phyloP scores from a whole-genome alignment of 208 protist genomes.

The Acanthamoeba royreba region DNA sequence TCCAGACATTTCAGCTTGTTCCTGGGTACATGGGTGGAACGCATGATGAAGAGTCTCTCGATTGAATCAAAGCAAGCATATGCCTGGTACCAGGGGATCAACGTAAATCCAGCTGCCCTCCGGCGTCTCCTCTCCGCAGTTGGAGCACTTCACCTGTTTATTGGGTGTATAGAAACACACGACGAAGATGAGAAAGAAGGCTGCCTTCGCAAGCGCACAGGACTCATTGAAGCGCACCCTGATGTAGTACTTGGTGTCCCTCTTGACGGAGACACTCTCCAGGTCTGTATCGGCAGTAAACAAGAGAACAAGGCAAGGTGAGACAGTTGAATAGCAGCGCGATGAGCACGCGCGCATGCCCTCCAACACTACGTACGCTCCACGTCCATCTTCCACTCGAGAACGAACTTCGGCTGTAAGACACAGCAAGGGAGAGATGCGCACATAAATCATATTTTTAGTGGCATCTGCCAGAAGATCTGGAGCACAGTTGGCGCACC shows the following conservation, averaged over 20 bases:
- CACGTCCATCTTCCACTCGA: slow-evolving; percentile 8
- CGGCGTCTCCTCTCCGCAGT: neutral
- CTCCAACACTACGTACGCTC: neutral
- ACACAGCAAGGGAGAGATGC: too few species aligned
- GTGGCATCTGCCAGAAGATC: too few species aligned
- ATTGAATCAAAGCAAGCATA: too few species aligned
- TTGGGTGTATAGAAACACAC: neutral
- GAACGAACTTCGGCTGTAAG: neutral
- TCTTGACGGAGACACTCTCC: neutral
- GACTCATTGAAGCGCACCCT: neutral
- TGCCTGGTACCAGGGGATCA: neutral
- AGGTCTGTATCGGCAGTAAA: too few species aligned
- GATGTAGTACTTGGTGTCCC: neutral
- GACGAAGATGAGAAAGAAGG: neutral
- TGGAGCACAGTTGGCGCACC: too few species aligned
- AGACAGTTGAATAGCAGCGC: too few species aligned
- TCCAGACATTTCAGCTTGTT: neutral
- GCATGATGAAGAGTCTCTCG: neutral
- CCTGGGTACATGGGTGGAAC: neutral
- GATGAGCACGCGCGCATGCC: too few species aligned
- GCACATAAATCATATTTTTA: too few species aligned
- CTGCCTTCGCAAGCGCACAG: too few species aligned
- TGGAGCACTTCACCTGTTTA: slow-evolving; percentile 9
- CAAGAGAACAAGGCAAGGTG: neutral
- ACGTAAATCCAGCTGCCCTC: slow-evolving; percentile 11